Percentiles rank a stretch among this genome's conserved stretches.
Evolutionary conservation across 164 flowering plant genomes (phyloP).

Genomic region (Magnolia sinica): DNA sequence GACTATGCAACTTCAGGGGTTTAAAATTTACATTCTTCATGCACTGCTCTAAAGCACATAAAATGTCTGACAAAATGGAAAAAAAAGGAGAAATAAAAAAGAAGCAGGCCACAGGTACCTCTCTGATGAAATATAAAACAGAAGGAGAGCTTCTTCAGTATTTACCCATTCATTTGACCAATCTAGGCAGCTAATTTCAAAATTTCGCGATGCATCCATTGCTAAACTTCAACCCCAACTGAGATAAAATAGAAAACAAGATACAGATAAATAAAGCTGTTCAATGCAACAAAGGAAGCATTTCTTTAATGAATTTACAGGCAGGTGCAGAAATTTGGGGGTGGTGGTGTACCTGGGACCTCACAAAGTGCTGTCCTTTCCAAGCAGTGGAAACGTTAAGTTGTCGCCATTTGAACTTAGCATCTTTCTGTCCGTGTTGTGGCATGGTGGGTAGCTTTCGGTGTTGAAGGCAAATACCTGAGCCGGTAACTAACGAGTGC

Average conservation of each 20-base stretch:
- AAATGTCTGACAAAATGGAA: no score
- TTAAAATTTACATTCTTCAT: no score
- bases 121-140: no score
- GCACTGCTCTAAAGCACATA: no score
- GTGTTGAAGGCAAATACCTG: constrained; percentile 33
- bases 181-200: background rate
- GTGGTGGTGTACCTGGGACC: background rate
- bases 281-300: background rate
- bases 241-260: background rate
- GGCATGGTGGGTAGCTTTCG: constrained; percentile 26
- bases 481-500: constrained; percentile 72
- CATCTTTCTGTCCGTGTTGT: constrained; percentile 25
- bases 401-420: constrained; percentile 1
- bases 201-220: background rate
- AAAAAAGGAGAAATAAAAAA: no score
- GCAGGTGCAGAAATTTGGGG: background rate
- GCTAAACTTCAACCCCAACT: background rate
- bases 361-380: background rate
- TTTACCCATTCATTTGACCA: background rate
- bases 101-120: no score
- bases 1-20: no score
- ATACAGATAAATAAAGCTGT: background rate
- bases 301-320: background rate
- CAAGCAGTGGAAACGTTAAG: background rate
- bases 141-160: background rate